Evolutionary conservation across 2,329 filamentous ascomycete genomes (phyloP).

Genomic region (Sclerotinia borealis): DNA sequence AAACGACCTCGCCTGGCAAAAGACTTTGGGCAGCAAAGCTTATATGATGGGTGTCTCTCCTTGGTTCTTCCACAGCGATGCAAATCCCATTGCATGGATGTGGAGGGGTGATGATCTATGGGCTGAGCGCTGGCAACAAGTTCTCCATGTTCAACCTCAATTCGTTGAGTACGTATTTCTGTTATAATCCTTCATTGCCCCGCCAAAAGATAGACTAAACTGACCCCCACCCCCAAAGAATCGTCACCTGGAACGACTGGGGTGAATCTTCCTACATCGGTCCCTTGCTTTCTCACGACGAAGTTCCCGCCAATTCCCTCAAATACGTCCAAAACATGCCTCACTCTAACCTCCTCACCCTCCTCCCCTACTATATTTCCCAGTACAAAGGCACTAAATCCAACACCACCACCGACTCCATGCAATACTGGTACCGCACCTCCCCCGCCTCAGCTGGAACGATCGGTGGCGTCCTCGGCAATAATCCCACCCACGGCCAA

Average conservation of each 20-base stretch:
- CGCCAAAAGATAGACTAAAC: constrained; percentile 16
- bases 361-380: constrained; percentile 46
- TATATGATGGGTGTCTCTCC: constrained; percentile 53
- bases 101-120: constrained; percentile 57
- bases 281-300: constrained; percentile 36
- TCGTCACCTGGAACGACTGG: constrained; percentile 48
- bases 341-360: constrained; percentile 44
- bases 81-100: constrained; percentile 55
- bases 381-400: constrained; percentile 41
- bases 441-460: constrained; percentile 32
- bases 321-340: constrained; percentile 43
- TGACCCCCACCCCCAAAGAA: constrained; percentile 24
- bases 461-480: constrained; percentile 33
- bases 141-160: constrained; percentile 40
- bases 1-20: constrained; percentile 37
- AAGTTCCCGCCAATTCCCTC: constrained; percentile 37
- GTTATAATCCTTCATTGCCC: constrained; percentile 12
- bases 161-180: constrained; percentile 37
- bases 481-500: constrained; percentile 24
- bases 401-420: constrained; percentile 30
- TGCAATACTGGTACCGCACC: constrained; percentile 40
- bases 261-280: constrained; percentile 49
- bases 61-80: constrained; percentile 55
- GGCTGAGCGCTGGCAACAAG: constrained; percentile 51
- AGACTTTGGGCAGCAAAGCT: constrained; percentile 33